Evolutionary conservation across 768 basidiomycete genomes (phyloP).

Genomic region (Hericium erinaceus): DNA sequence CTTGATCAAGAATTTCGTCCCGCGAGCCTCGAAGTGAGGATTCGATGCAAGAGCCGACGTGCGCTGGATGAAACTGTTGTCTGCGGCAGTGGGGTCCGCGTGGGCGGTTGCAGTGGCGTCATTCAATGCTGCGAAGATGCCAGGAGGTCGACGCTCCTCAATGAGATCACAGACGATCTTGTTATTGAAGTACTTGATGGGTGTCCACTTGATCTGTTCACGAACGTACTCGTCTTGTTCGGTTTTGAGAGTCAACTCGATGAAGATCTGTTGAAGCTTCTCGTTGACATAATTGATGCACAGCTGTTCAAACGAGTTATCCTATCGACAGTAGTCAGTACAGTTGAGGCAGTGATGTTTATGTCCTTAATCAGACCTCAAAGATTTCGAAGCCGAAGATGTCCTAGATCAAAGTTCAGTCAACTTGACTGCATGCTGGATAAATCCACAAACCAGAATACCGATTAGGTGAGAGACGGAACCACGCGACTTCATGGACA

Average conservation of each 20-base stretch:
- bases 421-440: neutral
- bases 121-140: constrained; percentile 95
- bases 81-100: constrained; percentile 92
- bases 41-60: constrained; percentile 74
- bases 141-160: constrained; percentile 92
- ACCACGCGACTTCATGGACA: constrained; percentile 87
- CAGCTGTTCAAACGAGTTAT: constrained; percentile 94
- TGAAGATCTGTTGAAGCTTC: constrained; percentile 98
- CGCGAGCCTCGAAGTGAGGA: constrained; percentile 91
- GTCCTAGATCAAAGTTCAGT: constrained; percentile 45
- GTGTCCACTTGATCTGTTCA: constrained; percentile 98
- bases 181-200: constrained; percentile 98
- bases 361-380: constrained; percentile 40
- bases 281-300: constrained; percentile 99
- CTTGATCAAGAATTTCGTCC: constrained; percentile 86
- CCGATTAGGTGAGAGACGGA: constrained; percentile 78
- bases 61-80: constrained; percentile 93
- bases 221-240: constrained; percentile 99
- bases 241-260: constrained; percentile 95
- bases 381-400: constrained; percentile 99
- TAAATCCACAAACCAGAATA: constrained; percentile 54
- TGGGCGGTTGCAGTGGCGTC: constrained; percentile 99
- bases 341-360: neutral
- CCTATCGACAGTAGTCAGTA: constrained; percentile 33
- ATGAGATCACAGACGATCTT: constrained; percentile 98